Evolutionary conservation across 257 asterid species (phyloP), one percentile per base, ranked within the genome.

Genomic region (Rhazya stricta): DNA sequence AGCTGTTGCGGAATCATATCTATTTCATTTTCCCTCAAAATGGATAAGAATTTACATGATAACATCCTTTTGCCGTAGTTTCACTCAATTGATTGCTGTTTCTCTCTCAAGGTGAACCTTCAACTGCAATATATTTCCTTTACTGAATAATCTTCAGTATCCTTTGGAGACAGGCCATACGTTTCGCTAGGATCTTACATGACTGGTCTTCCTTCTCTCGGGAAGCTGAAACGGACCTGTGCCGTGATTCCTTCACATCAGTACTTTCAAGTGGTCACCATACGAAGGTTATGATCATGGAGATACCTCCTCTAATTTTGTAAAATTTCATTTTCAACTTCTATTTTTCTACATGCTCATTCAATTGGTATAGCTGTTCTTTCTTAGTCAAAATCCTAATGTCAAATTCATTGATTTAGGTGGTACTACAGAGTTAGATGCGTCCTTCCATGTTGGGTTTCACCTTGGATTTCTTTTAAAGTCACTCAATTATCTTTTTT

Each of bases 251-350:
- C 15, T 32, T 41, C 42, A 30, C 78, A 56, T 65, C 83, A 46
- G 37, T 39, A 62, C 67, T 63, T 76, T 77, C 85, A 54, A 77
- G 76, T 69, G 77, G 43, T 53, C 65, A 62, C 39, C 41, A 74
- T 50, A 39, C 87, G 42, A 74, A 79, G 86, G 88, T 83, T 61
- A 19, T 37, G 21, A 43, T 74, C n/a, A 32, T 62, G 34, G 27
- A 61, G 73, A 37, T 21, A 53, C n/a, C 13, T 43, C 29, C 9
- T 25, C 6, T 43, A 9, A 61, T 36, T 15, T 3, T 21, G 13
- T 30, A 36, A n/a, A 23, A 41, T 39, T 69, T 42, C 72, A 25
- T 23, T 42, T 25, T 11, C 34, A 32, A 25, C 23, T 58, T 30
- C 21, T 61, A 32, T n/a, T 23, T 6, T 4, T 43, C n/a, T 36